Evolutionary conservation across 176 grass and related monocot species (phyloP), one percentile per base, ranked within the genome.

Genomic region (Ensete ventricosum): DNA sequence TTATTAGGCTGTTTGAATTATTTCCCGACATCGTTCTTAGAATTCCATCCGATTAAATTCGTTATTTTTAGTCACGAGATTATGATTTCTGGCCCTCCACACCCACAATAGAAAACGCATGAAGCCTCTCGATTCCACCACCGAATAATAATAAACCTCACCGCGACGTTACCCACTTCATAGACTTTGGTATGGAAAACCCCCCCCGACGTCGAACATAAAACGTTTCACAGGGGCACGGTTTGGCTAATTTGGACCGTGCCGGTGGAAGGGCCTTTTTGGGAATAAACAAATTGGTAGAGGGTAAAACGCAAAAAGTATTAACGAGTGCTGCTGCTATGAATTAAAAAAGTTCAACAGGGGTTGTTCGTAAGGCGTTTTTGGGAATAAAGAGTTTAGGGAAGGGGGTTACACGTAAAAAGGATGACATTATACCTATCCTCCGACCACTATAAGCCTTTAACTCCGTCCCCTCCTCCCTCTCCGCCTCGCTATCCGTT

Each of bases 371-470:
- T 43, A 43, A 43, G 34, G 34, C 3, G 3, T 43, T 43, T 43
- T 5, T 65, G 12, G 21, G 9, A 65, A 65, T 65, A 65, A 4
- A 67, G 1, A 17, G 1, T 43, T 43, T 43, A 5, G 13, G 4
- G 4, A 0, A 22, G 25, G 64, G 64, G 24, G 64, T 27, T 43
- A 67, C 34, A 43, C 24, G 64, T 14, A 14, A 67, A 67, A 67
- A 20, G 48, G 9, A 50, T 4, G 67, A 50, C 2, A 70, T 52
- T 21, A 70, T 65, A 13, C 68, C 68, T 49, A 2, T 22, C 16
- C 23, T 50, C 68, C 68, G 68, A 71, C 68, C 68, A 71, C 68
- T 71, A 71, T 71, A 71, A 71, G 48, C 72, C 22, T 55, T 74
- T 74, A 57, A 74, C 72, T 74, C 53, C 16, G 50, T 54, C 22